Evolutionary conservation across 805 yeast genomes (phyloP), one percentile per base, ranked within the genome.

Genomic region (Yarrowia sp.): DNA sequence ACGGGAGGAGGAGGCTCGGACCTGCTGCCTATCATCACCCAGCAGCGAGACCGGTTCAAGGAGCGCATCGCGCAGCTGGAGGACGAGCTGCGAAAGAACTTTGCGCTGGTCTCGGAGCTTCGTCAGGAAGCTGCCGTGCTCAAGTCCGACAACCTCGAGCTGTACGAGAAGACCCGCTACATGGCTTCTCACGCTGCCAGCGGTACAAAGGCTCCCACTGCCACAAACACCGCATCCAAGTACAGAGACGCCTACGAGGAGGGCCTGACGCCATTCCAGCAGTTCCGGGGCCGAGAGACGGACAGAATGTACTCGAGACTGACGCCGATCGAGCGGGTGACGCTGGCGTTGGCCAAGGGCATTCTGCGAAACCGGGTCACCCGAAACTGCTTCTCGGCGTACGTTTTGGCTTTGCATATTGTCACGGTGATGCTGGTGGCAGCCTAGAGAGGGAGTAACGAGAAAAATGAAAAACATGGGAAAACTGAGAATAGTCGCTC

Each of bases 41-140:
- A 93, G 70, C 99, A 93, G 76, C 84, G 99, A 72, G 99, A 93
- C 73, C 78, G 99, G 65, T 91, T 92, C 78, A 84, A 96, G 68
- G 81, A 83, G n/a, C 81, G 90, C 61, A 90, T 87, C 69, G 82
- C 81, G 63, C 97, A 90, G 70, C 79, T 94, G 61, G 98, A 93
- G 72, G 87, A 87, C 62, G 96, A 90, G 68, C 69, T 86, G 36
- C 84, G 88, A 71, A 82, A 81, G 66, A 84, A 81, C 65, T 78
- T 78, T 58, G 71, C 75, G 19, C 77, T 79, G 38, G 78, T 86
- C 25, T 79, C 77, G 36, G 88, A 86, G 62, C 76, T 90, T 66
- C 84, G 84, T 64, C 73, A 86, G 59, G 90, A 90, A 67, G 74
- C 88, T 36, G 80, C 80, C 60, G 74, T 78, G 3, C 76, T 92